Percentiles rank a stretch among this genome's conserved stretches.
phyloP scores from a whole-genome alignment of 2,329 filamentous ascomycete species.

The Alternaria viburni region DNA sequence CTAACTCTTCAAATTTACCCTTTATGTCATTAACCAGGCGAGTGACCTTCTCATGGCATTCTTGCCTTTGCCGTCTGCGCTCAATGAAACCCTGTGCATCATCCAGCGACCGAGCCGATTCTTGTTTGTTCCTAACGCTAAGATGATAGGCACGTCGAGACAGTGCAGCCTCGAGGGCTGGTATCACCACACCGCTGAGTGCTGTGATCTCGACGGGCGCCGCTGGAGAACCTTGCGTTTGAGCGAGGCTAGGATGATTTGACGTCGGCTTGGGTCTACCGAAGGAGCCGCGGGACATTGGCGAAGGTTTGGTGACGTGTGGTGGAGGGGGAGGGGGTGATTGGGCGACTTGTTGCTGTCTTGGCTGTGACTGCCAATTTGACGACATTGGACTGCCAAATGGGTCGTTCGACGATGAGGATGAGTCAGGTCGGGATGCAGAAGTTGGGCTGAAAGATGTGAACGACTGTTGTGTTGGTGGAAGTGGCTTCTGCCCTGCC shows the following conservation, averaged over 20 bases:
- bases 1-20: constrained; percentile 86
- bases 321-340: constrained; percentile 17
- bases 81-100: constrained; percentile 62
- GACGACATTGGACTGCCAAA: constrained; percentile 33
- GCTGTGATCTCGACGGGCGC: constrained; percentile 78
- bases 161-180: constrained; percentile 88
- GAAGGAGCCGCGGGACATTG: constrained; percentile 37
- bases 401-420: constrained; percentile 35
- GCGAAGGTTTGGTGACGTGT: constrained; percentile 24
- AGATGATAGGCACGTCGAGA: constrained; percentile 73
- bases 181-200: constrained; percentile 88
- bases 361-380: constrained; percentile 17
- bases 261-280: constrained; percentile 35
- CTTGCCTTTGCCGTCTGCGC: constrained; percentile 47
- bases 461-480: constrained; percentile 31
- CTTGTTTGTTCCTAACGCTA: constrained; percentile 53
- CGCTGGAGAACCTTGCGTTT: constrained; percentile 60
- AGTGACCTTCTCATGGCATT: constrained; percentile 82
- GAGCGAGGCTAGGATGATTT: constrained; percentile 23
- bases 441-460: constrained; percentile 23
- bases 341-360: constrained; percentile 4
- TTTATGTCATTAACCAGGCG: constrained; percentile 82
- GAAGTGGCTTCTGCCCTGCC: constrained; percentile 33
- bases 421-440: constrained; percentile 27
- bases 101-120: constrained; percentile 53